phyloP scores from a whole-genome alignment of 2,329 filamentous ascomycete species.

The Nothophaeocryptopus gaeumannii region DNA sequence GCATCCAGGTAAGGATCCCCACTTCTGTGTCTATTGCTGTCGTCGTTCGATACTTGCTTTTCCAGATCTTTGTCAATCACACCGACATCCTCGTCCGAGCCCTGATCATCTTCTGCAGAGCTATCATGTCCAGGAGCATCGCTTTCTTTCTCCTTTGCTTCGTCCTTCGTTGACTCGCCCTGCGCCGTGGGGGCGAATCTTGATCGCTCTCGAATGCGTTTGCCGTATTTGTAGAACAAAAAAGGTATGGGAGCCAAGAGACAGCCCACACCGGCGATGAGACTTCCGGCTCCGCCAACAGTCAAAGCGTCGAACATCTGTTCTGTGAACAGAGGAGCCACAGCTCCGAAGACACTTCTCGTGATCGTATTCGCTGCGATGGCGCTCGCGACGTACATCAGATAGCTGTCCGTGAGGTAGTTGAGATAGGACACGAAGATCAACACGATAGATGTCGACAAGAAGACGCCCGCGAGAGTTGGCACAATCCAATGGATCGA shows the following conservation, averaged over 20 bases:
- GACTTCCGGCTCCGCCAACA: constrained; percentile 32
- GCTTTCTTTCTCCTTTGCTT: neutral
- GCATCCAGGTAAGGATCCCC: constrained; percentile 19
- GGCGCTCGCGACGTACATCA: constrained; percentile 35
- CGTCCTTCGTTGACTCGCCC: neutral
- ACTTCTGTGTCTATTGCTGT: neutral
- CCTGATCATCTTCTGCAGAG: constrained; percentile 6
- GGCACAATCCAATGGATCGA: constrained; percentile 47
- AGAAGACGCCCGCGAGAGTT: constrained; percentile 43
- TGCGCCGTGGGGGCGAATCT: constrained; percentile 19
- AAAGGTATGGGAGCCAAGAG: constrained; percentile 35
- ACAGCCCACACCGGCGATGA: constrained; percentile 47
- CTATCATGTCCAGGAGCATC: constrained; percentile 1
- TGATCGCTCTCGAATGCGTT: constrained; percentile 11
- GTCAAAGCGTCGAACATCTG: constrained; percentile 34
- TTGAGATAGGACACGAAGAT: constrained; percentile 55
- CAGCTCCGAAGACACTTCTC: constrained; percentile 28
- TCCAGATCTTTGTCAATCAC: constrained; percentile 6
- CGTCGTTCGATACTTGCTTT: neutral
- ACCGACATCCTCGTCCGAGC: constrained; percentile 1
- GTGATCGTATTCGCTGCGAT: constrained; percentile 27
- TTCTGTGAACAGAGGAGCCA: constrained; percentile 31
- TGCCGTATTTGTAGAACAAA: constrained; percentile 21
- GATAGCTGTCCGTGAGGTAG: constrained; percentile 54
- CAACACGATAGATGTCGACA: constrained; percentile 41